phyloP scores from a whole-genome alignment of 1,284 basidiomycete species.

The Cryptococcus sp. region DNA sequence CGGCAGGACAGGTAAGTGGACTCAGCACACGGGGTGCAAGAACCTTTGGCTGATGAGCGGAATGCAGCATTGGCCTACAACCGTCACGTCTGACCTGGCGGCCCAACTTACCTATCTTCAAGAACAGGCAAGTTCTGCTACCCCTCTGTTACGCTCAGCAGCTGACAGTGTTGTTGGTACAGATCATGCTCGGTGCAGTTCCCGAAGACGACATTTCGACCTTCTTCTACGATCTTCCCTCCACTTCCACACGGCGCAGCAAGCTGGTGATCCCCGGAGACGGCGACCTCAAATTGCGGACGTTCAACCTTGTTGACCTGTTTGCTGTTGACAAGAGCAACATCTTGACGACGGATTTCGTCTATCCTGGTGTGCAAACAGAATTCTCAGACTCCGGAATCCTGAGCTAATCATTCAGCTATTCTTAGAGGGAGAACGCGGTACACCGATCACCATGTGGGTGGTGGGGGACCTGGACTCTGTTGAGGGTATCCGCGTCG shows the following conservation, averaged over 20 bases:
- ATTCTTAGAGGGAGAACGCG: slow-evolving; percentile 12
- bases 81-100: slow-evolving; percentile 62
- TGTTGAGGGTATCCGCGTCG: slow-evolving; percentile 57
- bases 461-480: slow-evolving; percentile 78
- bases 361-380: slow-evolving; percentile 59
- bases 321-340: slow-evolving; percentile 25
- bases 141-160: not conserved
- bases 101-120: slow-evolving; percentile 67
- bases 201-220: slow-evolving; percentile 61
- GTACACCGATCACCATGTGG: slow-evolving; percentile 56
- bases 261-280: slow-evolving; percentile 38
- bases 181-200: slow-evolving; percentile 66
- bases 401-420: not conserved
- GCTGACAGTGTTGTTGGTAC: slow-evolving; percentile 10
- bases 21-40: not conserved
- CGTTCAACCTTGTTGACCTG: slow-evolving; percentile 32
- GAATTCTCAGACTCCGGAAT: slow-evolving; percentile 28
- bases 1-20: slow-evolving; percentile 64
- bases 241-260: slow-evolving; percentile 66
- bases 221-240: slow-evolving; percentile 87
- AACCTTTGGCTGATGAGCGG: slow-evolving; percentile 2
- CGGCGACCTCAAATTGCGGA: slow-evolving; percentile 25
- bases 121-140: slow-evolving; percentile 57
- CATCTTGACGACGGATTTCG: slow-evolving; percentile 52
- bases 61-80: slow-evolving; percentile 56